Conservation (phyloP, 2,329 filamentous ascomycete genomes). For the Botrytis sinoallii region DNA sequence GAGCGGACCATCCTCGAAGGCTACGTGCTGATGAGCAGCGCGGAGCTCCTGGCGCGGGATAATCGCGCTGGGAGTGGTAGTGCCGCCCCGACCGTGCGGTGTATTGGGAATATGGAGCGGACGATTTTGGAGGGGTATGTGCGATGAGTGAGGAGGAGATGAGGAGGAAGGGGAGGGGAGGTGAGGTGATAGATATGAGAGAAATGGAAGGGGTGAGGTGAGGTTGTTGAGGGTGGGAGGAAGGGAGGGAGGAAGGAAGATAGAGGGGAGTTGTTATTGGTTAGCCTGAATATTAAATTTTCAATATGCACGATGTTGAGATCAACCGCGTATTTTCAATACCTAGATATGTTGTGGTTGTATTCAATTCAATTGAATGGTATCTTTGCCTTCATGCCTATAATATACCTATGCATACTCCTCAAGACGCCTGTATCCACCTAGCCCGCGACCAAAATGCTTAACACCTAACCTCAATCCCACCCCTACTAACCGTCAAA, state of each 20-base stretch:
- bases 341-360: background rate
- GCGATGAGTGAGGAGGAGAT: background rate
- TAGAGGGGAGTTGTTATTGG: background rate
- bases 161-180: background rate
- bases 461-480: constrained; percentile 59
- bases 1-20: background rate
- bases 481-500: constrained; percentile 68
- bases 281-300: background rate
- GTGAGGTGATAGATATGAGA: too few relatives aligned
- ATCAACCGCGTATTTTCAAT: background rate
- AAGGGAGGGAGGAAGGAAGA: background rate
- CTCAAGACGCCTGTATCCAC: constrained; percentile 14
- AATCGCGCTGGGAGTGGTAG: background rate
- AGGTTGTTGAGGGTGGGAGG: too few relatives aligned
- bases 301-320: background rate
- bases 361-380: background rate
- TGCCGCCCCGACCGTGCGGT: background rate
- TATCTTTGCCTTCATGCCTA: background rate
- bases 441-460: constrained; percentile 4
- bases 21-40: background rate
- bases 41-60: background rate
- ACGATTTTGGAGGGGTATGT: constrained; percentile 12
- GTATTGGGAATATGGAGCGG: constrained; percentile 20
- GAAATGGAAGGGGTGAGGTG: background rate
- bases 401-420: constrained; percentile 1